Conservation (phyloP, 768 basidiomycete species). For the Tremella yokohamensis region DNA sequence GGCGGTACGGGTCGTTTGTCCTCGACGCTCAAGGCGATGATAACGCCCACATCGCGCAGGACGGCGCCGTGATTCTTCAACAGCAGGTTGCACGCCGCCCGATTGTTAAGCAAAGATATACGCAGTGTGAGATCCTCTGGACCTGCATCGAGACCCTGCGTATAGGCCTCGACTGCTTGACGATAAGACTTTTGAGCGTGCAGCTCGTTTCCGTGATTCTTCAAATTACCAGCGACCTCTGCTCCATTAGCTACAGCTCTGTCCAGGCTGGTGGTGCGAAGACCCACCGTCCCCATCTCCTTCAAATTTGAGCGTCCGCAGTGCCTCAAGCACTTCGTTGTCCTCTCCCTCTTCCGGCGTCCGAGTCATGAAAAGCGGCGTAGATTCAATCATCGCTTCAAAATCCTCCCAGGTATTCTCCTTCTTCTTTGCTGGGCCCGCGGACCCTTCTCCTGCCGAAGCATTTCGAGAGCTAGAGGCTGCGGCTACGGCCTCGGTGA, state of each 20-base stretch:
- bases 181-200: constrained; percentile 80
- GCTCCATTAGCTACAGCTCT: background rate
- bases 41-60: constrained; percentile 60
- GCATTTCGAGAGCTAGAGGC: background rate
- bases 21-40: constrained; percentile 34
- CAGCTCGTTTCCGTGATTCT: constrained; percentile 92
- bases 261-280: background rate
- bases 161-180: constrained; percentile 85
- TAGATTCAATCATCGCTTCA: constrained; percentile 57
- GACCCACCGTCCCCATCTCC: constrained; percentile 89
- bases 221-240: constrained; percentile 91
- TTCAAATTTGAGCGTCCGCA: constrained; percentile 81
- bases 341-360: constrained; percentile 69
- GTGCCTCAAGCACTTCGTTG: constrained; percentile 68
- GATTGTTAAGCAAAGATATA: constrained; percentile 71
- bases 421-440: constrained; percentile 18
- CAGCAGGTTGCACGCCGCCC: constrained; percentile 88
- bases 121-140: constrained; percentile 60
- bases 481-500: background rate
- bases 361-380: constrained; percentile 90
- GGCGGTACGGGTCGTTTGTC: constrained; percentile 52
- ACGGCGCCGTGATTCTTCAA: constrained; percentile 85
- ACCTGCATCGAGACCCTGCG: constrained; percentile 79
- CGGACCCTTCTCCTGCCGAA: background rate
- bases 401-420: constrained; percentile 41